A percentile compares a stretch with the other conserved stretches of the same genome.
phyloP scores from a whole-genome alignment of 495 filamentous ascomycete species.

The Podospora conica region DNA sequence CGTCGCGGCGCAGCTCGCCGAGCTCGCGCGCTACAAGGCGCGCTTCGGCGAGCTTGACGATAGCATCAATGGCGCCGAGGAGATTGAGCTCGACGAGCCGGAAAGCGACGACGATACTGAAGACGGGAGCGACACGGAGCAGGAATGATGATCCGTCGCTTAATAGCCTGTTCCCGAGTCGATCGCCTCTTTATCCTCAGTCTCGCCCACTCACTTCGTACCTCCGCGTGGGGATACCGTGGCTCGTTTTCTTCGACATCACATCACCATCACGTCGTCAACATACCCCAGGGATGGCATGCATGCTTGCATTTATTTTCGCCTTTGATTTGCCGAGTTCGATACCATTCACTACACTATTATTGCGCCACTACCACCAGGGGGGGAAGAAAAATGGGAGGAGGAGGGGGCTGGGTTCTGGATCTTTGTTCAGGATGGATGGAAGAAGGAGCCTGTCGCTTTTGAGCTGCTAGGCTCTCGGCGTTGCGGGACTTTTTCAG shows the following conservation, averaged over 20 bases:
- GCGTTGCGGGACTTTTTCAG: neutral
- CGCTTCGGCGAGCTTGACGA: conserved; percentile 31
- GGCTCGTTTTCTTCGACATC: neutral
- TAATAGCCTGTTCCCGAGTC: neutral
- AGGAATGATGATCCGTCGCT: conserved; percentile 18
- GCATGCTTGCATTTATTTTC: neutral
- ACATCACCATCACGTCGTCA: too few relatives aligned
- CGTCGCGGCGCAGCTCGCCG: conserved; percentile 37
- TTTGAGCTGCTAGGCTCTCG: neutral
- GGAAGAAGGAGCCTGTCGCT: neutral
- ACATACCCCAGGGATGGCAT: neutral
- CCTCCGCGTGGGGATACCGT: too few relatives aligned
- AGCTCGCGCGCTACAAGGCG: conserved; percentile 44
- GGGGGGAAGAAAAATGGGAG: neutral
- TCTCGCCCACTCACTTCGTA: neutral
- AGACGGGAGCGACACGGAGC: conserved; percentile 28
- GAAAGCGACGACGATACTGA: conserved; percentile 4
- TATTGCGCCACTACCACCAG: neutral
- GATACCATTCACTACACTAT: neutral
- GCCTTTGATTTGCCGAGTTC: neutral
- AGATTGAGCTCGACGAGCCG: neutral
- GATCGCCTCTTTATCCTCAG: neutral
- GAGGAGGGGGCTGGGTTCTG: neutral
- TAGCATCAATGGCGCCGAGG: neutral
- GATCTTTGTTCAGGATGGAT: neutral